A percentile compares a stretch with the other conserved stretches of the same genome.
Conservation (phyloP, 305 asterid genomes). For the Fraxinus dipetala region DNA sequence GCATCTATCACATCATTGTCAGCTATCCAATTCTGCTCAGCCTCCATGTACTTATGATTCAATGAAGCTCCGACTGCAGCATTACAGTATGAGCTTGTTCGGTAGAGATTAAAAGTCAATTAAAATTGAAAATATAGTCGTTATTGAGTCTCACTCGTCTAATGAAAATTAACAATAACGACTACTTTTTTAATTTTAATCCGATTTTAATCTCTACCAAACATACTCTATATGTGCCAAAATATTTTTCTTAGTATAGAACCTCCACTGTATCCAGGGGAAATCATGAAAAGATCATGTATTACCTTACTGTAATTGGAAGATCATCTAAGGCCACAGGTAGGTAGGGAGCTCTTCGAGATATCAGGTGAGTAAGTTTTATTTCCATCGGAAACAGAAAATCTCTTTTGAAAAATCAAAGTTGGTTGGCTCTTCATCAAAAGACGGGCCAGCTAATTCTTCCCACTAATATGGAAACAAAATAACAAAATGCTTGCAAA, state of each 20-base stretch:
- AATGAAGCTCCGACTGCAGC: conserved; percentile 7
- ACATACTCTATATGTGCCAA: conserved; percentile 31
- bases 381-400: conserved; percentile 22
- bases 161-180: no score
- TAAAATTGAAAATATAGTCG: no score
- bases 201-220: no score
- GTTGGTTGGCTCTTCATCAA: conserved; percentile 28
- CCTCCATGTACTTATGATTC: conserved; percentile 14
- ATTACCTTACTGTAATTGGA: conserved; percentile 23
- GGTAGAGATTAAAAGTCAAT: no score
- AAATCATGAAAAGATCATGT: conserved; percentile 29
- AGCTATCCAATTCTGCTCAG: neutral
- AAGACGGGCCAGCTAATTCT: conserved; percentile 40
- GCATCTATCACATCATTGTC: neutral
- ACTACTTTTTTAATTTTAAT: no score
- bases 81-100: no score
- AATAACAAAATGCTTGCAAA: conserved; percentile 47
- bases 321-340: conserved; percentile 26
- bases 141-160: no score
- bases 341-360: conserved; percentile 1
- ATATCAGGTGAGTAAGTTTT: conserved; percentile 17
- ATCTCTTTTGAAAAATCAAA: conserved; percentile 8
- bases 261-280: conserved; percentile 24
- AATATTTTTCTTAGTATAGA: conserved; percentile 17
- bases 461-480: conserved; percentile 85